Evolutionary conservation across 1,139 yeast species (phyloP).

Genomic region (Martiniozyma asiatica): DNA sequence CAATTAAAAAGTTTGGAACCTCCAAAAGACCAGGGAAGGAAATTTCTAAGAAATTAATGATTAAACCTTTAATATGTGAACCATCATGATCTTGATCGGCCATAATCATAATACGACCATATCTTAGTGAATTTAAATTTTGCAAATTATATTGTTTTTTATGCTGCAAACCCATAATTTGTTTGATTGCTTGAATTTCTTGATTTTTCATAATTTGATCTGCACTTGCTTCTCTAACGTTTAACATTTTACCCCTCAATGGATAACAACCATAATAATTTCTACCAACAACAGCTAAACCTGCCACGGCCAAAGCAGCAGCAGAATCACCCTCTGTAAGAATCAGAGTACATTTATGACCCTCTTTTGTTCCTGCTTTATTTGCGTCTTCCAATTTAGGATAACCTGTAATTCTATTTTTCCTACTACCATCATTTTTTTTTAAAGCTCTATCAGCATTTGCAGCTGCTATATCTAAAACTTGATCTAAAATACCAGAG

Average conservation of each 20-base stretch:
- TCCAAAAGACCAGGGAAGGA: conserved; percentile 90
- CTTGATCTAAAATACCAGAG: conserved; percentile 74
- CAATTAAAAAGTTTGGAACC: conserved; percentile 85
- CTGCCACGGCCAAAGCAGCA: conserved; percentile 82
- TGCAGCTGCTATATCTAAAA: conserved; percentile 70
- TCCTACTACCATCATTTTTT: conserved; percentile 83
- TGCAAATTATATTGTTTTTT: conserved; percentile 59
- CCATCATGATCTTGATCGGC: conserved; percentile 99
- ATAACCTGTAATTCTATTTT: conserved; percentile 77
- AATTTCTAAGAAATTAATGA: conserved; percentile 85
- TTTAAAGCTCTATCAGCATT: conserved; percentile 83
- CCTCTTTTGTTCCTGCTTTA: conserved; percentile 90
- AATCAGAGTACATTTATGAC: conserved; percentile 83
- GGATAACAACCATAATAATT: conserved; percentile 96
- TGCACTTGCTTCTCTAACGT: conserved; percentile 91
- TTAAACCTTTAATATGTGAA: conserved; percentile 91
- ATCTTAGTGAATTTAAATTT: conserved; percentile 64
- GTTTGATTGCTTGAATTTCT: conserved; percentile 90
- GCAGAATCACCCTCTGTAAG: conserved; percentile 98
- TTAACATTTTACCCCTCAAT: conserved; percentile 83
- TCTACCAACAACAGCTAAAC: conserved; percentile 90
- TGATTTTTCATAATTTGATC: conserved; percentile 88
- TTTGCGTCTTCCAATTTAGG: conserved; percentile 93
- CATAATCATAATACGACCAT: conserved; percentile 98
- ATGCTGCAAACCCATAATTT: conserved; percentile 92